phyloP scores from a whole-genome alignment of 2,329 filamentous ascomycete genomes.

The Sporothrix globosa region DNA sequence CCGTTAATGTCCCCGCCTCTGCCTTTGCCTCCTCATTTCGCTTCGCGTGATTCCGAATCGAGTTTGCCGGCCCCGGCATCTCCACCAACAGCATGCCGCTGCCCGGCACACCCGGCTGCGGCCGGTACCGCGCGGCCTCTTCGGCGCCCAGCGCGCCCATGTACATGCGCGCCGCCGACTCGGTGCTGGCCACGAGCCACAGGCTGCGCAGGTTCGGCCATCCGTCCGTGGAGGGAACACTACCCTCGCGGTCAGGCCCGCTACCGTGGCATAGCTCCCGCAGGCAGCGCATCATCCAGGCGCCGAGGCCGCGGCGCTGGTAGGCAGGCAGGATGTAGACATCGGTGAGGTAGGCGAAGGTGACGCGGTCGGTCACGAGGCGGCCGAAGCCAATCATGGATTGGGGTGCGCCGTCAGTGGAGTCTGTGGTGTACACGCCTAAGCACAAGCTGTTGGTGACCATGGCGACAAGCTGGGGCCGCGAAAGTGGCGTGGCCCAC shows the following conservation, averaged over 20 bases:
- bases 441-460: constrained; percentile 63
- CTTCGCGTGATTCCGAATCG: not conserved
- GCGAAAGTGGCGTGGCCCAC: constrained; percentile 58
- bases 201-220: constrained; percentile 54
- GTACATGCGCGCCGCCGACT: constrained; percentile 49
- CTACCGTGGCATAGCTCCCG: constrained; percentile 56
- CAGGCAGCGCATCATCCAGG: constrained; percentile 65
- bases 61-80: constrained; percentile 44
- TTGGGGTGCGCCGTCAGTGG: not conserved
- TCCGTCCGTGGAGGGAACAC: not conserved
- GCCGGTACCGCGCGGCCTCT: constrained; percentile 33
- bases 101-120: constrained; percentile 27
- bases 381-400: constrained; percentile 60
- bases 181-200: constrained; percentile 56
- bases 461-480: constrained; percentile 53
- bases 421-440: constrained; percentile 53
- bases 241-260: constrained; percentile 9
- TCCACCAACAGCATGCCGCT: constrained; percentile 44
- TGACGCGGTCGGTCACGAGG: constrained; percentile 70
- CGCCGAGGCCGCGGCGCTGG: constrained; percentile 65
- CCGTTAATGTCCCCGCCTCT: not conserved
- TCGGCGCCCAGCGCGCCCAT: constrained; percentile 52
- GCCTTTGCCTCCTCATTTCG: constrained; percentile 5
- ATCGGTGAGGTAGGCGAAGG: constrained; percentile 71
- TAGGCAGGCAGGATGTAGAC: constrained; percentile 65